Base-by-base conservation (phyloP, 257 asterid genomes). In the Solanum bulbocastanum region DNA sequence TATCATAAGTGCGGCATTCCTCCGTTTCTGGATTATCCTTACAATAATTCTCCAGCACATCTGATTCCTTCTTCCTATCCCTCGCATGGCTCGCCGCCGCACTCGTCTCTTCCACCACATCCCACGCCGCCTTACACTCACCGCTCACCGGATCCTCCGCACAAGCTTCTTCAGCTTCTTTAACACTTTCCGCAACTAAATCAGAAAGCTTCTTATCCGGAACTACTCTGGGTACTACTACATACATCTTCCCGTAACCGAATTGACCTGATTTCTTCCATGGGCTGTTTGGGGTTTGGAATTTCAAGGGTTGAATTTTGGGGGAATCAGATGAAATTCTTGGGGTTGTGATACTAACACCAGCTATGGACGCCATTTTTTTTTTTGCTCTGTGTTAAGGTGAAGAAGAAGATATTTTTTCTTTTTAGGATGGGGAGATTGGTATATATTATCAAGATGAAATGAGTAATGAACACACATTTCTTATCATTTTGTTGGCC, bases 121-220 rank as follows among this genome's bases (percentile, higher is more conserved):
- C 99, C 99, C 99, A 97, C 14, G 98, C 98, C 36, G 99, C 99
- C 52, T 92, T 98, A 91, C 99, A 97, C 94, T 97, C 98, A 22
- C 98, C 98, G 92, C 95, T 91, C 1, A 52, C 93, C 2, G 98
- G 95, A 86, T 96, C 89, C 1, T 87, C 96, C 58, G 91, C 72
- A 89, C 98, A 96, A 1, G 98, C 83, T 83, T 95, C 98, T 91
- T 94, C 89, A 3, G 99, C 98, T 11, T 83, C 86, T 90, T 97
- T 95, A 32, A 97, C 92, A 93, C 99, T 96, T 91, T 96, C 96
- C 85, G 94, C 99, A 86, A 97, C 96, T 93, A 94, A 92, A 1
- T 87, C 97, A 27, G 98, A 89, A 10, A 96, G 87, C 69, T 82
- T 82, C 83, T 91, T 33, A 22, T 96, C 98, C 8, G 98, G 98